Conservation (phyloP, 495 filamentous ascomycete species). For the Pseudoneurospora amorphoporcata region DNA sequence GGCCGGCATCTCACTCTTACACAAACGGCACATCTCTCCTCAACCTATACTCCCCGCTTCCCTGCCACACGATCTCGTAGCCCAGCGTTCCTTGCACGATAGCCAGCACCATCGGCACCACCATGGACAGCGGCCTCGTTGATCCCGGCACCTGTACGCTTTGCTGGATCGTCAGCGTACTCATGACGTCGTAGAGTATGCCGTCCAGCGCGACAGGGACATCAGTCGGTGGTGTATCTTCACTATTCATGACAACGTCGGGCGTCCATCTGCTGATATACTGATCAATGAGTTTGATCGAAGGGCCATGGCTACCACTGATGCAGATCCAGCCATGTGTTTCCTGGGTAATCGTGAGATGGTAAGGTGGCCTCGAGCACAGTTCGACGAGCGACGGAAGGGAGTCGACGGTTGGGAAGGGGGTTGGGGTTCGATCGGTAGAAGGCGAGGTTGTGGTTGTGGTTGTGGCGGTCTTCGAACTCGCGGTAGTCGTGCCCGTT, state of each 20-base stretch:
- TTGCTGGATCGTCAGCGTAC: neutral
- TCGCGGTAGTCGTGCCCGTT: slow-evolving; percentile 18
- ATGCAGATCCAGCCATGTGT: slow-evolving; percentile 15
- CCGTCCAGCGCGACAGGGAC: neutral
- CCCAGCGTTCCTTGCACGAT: slow-evolving; percentile 31
- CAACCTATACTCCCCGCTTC: neutral
- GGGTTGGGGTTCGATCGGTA: slow-evolving; percentile 1
- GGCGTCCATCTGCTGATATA: neutral
- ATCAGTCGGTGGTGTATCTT: neutral
- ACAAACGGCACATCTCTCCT: neutral
- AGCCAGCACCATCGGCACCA: slow-evolving; percentile 24
- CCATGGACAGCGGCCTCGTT: slow-evolving; percentile 3
- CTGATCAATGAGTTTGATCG: slow-evolving; percentile 18
- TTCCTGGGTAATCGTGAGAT: slow-evolving; percentile 18
- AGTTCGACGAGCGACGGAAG: slow-evolving; percentile 28
- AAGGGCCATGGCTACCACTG: slow-evolving; percentile 30
- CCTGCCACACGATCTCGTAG: slow-evolving; percentile 21
- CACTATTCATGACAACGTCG: neutral
- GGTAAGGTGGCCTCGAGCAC: slow-evolving; percentile 29
- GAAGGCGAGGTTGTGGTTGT: neutral
- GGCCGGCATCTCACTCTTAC: neutral
- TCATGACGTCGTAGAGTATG: neutral
- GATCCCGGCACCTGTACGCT: neutral
- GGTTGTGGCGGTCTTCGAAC: slow-evolving; percentile 7
- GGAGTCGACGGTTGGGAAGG: slow-evolving; percentile 18